Base-by-base conservation (phyloP, 2,329 filamentous ascomycete species). In the Ophiostoma sp. region DNA sequence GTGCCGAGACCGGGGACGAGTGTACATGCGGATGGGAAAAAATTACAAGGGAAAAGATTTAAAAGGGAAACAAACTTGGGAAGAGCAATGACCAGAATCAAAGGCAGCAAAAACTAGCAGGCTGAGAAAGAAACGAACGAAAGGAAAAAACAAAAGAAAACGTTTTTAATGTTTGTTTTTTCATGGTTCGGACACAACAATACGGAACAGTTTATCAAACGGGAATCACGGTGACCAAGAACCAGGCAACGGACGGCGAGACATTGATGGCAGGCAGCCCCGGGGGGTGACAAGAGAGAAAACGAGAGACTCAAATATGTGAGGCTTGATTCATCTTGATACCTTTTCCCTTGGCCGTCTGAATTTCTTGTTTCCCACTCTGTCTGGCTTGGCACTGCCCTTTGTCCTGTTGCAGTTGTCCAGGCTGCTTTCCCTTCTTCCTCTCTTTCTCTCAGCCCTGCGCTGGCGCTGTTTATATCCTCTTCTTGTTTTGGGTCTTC, bases 141-240 rank as follows among this genome's bases (percentile, higher is more conserved):
- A 55, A 68, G 44, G 42, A 47, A 62, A 52, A 68, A 66, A 67
- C 12, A 64, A 68, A 64, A 55, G n/a, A 40, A 18, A 55, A 55
- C 49, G 49, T 55, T 55, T 55, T 55, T 55, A 41, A 27, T 55
- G 6, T 11, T 58, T 66, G 55, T 60, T 62, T 47, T 64, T 67
- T 66, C 67, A 64, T 18, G 63, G 63, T 42, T 64, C 63, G 63
- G 41, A 64, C 60, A 67, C 66, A 27, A 27, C 27, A 68, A 66
- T 64, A 67, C 66, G 66, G 68, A 69, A 67, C 27, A 62, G 42
- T 62, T 66, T 36, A 60, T 65, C 58, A 67, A 68, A 62, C 63
- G 42, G 63, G 42, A 45, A 45, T 44, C 42, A 40, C 9, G 16
- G 27, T 38, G 64, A 55, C 45, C 27, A 58, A 41, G 60, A 63